Evolutionary conservation across 1,284 basidiomycete genomes (phyloP).

Genomic region (Microbotryomycetes sp.): DNA sequence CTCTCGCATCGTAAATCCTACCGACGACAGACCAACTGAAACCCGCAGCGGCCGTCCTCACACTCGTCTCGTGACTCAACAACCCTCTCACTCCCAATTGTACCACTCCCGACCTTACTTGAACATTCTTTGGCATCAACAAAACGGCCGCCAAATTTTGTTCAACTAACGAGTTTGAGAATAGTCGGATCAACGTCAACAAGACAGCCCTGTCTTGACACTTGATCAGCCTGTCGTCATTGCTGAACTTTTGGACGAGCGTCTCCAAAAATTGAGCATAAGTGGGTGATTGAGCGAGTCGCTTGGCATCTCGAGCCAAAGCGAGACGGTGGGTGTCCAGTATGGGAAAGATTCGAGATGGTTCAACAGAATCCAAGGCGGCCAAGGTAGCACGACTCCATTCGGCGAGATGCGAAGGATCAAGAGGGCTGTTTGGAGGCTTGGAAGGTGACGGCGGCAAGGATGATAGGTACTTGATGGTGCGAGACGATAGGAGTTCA

Average conservation of each 20-base stretch:
- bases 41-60: conserved; percentile 30
- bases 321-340: conserved; percentile 35
- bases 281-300: conserved; percentile 5
- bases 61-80: conserved; percentile 27
- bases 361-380: conserved; percentile 5
- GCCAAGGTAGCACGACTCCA: conserved; percentile 14
- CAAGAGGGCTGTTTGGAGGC: background rate
- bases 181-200: conserved; percentile 31
- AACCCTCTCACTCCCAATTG: conserved; percentile 29
- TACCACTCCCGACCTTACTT: conserved; percentile 8
- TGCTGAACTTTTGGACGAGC: conserved; percentile 1
- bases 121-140: background rate
- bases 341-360: conserved; percentile 30
- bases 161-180: conserved; percentile 28
- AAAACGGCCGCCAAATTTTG: conserved; percentile 5
- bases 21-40: conserved; percentile 32
- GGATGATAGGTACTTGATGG: conserved; percentile 17
- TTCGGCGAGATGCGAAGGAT: background rate
- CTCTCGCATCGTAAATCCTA: conserved; percentile 14
- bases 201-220: conserved; percentile 19
- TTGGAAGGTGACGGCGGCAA: conserved; percentile 13
- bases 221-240: background rate
- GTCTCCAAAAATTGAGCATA: conserved; percentile 13
- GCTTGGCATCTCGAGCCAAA: conserved; percentile 18
- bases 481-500: conserved; percentile 4